These are phyloP conservation scores for Pseudocohnilembus persalinus DNA, from an alignment of 169 alveolate genomes.

Conservation along the genomic window DNA sequence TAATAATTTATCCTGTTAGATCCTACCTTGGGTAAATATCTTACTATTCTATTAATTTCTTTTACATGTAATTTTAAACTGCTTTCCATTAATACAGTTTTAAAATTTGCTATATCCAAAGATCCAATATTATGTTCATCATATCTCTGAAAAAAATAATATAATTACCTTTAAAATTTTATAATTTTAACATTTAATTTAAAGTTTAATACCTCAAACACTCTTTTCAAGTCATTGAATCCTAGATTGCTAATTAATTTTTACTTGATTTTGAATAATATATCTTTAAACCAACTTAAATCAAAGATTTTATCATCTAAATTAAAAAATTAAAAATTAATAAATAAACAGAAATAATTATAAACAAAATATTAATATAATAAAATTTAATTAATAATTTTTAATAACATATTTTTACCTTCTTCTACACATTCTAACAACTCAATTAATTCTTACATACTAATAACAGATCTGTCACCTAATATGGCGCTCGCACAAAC, in stretches of 20 bases:
- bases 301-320: constrained; percentile 36
- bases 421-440: constrained; percentile 34
- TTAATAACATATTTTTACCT: neutral
- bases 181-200: neutral
- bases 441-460: constrained; percentile 32
- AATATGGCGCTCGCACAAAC: constrained; percentile 30
- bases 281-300: constrained; percentile 44
- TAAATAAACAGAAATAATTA: neutral
- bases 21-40: constrained; percentile 43
- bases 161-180: neutral
- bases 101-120: constrained; percentile 45
- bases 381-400: no score
- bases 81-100: constrained; percentile 43
- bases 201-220: constrained; percentile 20
- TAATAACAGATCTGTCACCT: constrained; percentile 19
- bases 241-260: constrained; percentile 8
- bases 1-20: constrained; percentile 32
- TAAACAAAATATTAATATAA: no score
- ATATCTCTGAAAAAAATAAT: constrained; percentile 3
- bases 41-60: constrained; percentile 46
- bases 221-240: constrained; percentile 17
- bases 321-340: neutral
- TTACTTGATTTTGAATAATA: constrained; percentile 33
- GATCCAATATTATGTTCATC: constrained; percentile 50
- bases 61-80: constrained; percentile 31